Evolutionary conservation across 2,329 filamentous ascomycete species (phyloP), one percentile per base, ranked within the genome.

Genomic region (Sporothrix dimorphospora): DNA sequence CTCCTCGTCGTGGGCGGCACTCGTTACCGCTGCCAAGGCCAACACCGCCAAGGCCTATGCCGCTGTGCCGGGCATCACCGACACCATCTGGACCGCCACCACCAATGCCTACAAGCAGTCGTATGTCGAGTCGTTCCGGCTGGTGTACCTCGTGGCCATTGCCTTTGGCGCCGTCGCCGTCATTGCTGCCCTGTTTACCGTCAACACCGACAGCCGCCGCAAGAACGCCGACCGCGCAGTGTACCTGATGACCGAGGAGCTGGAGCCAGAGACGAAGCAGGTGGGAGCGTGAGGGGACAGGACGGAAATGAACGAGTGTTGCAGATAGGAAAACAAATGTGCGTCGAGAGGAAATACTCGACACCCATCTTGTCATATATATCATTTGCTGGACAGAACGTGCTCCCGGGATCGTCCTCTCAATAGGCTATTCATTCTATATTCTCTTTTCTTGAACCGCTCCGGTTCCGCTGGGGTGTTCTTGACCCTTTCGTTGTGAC

Each of bases 1-100:
- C 1, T 77, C 70, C 65, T 76, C 76, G 8, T 47, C 40, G 14
- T 71, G 72, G 0, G 71, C 71, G 3, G 49, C 47, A 2, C 76
- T 79, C 34, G 72, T 81, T 21, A 72, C 72, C 14, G 80, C 79
- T 0, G 79, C 78, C 4, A 71, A 73, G n/a, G 75, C 76, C 38
- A 81, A 81, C 73, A 80, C 78, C 8, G 75, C 75, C 11, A 79
- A 79, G 1, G 77, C 79, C 14, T 81, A 81, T 74, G 72, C 74
- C n/a, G 76, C 75, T 19, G 77, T 81, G 3, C 65, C 72, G 6
- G 77, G 78, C 9, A 76, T 76, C 0, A 79, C 79, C 0, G 77
- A 77, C 8, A 73, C 75, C 16, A 76, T 78, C 1, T 73, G 78
- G 6, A 71, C 74, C 8, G 74, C 75, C 19, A 77, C 78, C 24